Evolutionary conservation across 2,329 filamentous ascomycete genomes (phyloP).

Genomic region (Penicillium sclerotigenum): DNA sequence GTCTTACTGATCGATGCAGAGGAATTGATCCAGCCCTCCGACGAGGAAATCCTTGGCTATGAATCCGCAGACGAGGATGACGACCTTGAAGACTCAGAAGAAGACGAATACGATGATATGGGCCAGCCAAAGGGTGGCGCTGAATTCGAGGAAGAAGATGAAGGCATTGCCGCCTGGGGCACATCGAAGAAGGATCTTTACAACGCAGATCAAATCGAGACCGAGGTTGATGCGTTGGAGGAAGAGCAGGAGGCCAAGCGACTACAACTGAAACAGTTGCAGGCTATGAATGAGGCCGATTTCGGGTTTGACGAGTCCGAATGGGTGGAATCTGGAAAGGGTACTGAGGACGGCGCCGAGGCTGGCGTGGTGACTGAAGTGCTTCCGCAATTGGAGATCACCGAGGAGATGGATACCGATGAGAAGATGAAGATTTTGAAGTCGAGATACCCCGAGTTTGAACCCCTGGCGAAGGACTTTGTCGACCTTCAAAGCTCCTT

Average conservation of each 20-base stretch:
- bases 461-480: conserved; percentile 78
- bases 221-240: conserved; percentile 72
- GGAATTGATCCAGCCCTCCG: conserved; percentile 55
- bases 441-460: conserved; percentile 86
- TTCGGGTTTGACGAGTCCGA: conserved; percentile 90
- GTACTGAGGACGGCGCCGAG: conserved; percentile 44
- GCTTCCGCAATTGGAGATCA: conserved; percentile 78
- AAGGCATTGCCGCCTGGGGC: conserved; percentile 74
- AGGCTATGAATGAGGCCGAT: conserved; percentile 85
- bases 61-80: conserved; percentile 30
- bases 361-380: conserved; percentile 73
- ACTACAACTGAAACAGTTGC: conserved; percentile 84
- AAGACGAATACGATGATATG: conserved; percentile 32
- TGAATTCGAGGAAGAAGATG: conserved; percentile 46
- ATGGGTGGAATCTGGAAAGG: conserved; percentile 63
- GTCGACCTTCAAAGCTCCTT: conserved; percentile 62
- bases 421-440: conserved; percentile 74
- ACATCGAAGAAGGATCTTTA: conserved; percentile 88
- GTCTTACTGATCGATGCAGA: conserved; percentile 42
- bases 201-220: conserved; percentile 73
- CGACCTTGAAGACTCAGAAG: conserved; percentile 39
- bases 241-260: conserved; percentile 88
- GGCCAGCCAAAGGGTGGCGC: conserved; percentile 20
- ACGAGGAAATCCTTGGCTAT: conserved; percentile 61
- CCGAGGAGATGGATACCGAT: conserved; percentile 70